These are phyloP conservation scores for Colletotrichum tropicicola DNA, from an alignment of 2,329 filamentous ascomycete species.

Conservation along the genomic window DNA sequence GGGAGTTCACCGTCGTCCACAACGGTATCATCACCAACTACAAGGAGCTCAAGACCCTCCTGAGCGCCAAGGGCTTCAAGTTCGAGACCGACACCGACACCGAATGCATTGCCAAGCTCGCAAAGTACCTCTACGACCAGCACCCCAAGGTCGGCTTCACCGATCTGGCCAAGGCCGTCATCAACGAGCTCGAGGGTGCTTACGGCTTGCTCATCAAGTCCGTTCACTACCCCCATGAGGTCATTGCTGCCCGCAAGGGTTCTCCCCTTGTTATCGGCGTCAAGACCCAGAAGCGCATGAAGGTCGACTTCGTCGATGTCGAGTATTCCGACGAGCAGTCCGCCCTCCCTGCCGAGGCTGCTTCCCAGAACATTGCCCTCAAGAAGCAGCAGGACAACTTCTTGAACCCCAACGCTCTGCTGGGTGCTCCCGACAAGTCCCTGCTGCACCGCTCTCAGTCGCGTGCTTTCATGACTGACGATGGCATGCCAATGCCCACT, in stretches of 20 bases:
- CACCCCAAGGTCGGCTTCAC: constrained; percentile 96
- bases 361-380: constrained; percentile 94
- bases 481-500: constrained; percentile 96
- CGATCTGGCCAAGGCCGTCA: constrained; percentile 94
- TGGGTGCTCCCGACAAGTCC: constrained; percentile 95
- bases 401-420: constrained; percentile 72
- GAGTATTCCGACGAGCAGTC: constrained; percentile 90
- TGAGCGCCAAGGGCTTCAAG: constrained; percentile 93
- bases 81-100: constrained; percentile 99
- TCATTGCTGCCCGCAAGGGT: constrained; percentile 97
- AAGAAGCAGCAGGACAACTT: constrained; percentile 84
- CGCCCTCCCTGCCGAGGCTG: constrained; percentile 89
- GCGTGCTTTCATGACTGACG: constrained; percentile 97
- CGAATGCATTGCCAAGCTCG: constrained; percentile 98
- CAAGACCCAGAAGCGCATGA: constrained; percentile 98
- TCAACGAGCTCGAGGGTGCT: constrained; percentile 97
- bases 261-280: constrained; percentile 98
- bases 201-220: constrained; percentile 98
- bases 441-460: constrained; percentile 98
- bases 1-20: constrained; percentile 98
- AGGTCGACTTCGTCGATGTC: constrained; percentile 99
- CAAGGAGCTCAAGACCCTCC: constrained; percentile 96
- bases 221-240: constrained; percentile 97
- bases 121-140: constrained; percentile 97
- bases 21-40: constrained; percentile 99